phyloP scores from a whole-genome alignment of 495 filamentous ascomycete species.

The Penicillium odoratum region DNA sequence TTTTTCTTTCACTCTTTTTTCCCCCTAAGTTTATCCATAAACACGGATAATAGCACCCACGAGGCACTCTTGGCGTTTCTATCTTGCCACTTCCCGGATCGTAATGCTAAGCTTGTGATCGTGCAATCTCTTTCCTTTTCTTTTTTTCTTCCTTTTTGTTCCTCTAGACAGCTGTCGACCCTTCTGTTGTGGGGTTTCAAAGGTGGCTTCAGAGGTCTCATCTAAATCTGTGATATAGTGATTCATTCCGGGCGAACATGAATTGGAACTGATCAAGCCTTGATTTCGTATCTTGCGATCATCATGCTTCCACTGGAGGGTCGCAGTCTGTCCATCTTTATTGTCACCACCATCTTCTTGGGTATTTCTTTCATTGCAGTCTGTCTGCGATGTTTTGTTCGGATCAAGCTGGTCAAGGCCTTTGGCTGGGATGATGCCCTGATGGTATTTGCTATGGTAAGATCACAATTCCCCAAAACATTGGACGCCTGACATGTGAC shows the following conservation, averaged over 20 bases:
- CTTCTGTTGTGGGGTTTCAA: not conserved
- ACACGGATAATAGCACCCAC: slow-evolving; percentile 6
- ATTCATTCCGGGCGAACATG: not conserved
- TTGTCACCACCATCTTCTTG: slow-evolving; percentile 42
- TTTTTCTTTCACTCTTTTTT: not conserved
- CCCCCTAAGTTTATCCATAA: not conserved
- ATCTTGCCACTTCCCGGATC: slow-evolving; percentile 19
- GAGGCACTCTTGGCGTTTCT: slow-evolving; percentile 3
- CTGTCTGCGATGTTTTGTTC: slow-evolving; percentile 43
- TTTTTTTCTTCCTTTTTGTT: slow-evolving; percentile 3
- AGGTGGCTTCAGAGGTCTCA: not conserved
- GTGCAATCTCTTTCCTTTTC: slow-evolving; percentile 1
- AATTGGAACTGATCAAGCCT: slow-evolving; percentile 5
- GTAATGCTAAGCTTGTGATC: slow-evolving; percentile 18
- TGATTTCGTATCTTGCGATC: slow-evolving; percentile 8
- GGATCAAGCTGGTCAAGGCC: slow-evolving; percentile 38
- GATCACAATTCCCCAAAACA: not conserved
- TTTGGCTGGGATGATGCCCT: slow-evolving; percentile 48
- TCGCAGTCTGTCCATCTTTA: slow-evolving; percentile 39
- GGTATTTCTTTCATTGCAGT: slow-evolving; percentile 40
- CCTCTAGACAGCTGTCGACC: not conserved
- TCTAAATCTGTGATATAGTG: not conserved
- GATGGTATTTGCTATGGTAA: slow-evolving; percentile 46
- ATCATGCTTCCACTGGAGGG: slow-evolving; percentile 39
- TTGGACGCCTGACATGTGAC: not conserved